Base-by-base conservation (phyloP, 192 early-diverging fungal genomes). In the Geranomyces michiganensis region DNA sequence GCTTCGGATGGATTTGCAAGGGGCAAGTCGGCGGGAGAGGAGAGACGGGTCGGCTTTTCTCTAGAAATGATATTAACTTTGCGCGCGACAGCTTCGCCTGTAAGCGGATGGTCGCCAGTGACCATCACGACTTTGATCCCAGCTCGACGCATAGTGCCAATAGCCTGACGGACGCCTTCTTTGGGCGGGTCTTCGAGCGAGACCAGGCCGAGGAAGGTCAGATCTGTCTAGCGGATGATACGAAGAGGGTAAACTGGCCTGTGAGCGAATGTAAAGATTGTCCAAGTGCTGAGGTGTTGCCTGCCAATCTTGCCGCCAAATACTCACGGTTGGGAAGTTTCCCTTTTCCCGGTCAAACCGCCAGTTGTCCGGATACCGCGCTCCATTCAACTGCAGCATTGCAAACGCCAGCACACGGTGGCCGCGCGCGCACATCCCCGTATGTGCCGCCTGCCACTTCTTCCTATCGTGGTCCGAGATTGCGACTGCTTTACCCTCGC, bases 111-210 rank as follows among this genome's bases (percentile, higher is more conserved):
- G 79, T 98, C 96, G 73, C 94, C 96, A 22, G 96, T 98, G 15
- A 98, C 88, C 94, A 98, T 96, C 71, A 97, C 85, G 32, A 96
- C 92, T 75, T 94, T 90, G 73, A 98, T 95, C 48, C 96, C 96
- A 1, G 96, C 96, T 27, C 74, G 68, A 33, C 92, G 87, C 74
- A 93, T 93, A 15, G 85, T 82, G 22, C 90, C 90, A 67, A 98
- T 92, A 12, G 94, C 94, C 76, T 95, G 91, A 67, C 90, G 89
- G 19, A 98, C 95, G 49, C 92, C 96, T 55, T 92, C 86, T 77
- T 96, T 96, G 56, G 96, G 96, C 68, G 96, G 96, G 76, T 97
- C 96, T 74, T 96, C 93, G 4, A 98, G 81, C 26, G 90, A 90
- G 13, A 89, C 84, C 43, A 98, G 78, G 14, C 96, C 96, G 21